Conservation (phyloP, 2,329 filamentous ascomycete genomes). For the Shiraia bambusicola region DNA sequence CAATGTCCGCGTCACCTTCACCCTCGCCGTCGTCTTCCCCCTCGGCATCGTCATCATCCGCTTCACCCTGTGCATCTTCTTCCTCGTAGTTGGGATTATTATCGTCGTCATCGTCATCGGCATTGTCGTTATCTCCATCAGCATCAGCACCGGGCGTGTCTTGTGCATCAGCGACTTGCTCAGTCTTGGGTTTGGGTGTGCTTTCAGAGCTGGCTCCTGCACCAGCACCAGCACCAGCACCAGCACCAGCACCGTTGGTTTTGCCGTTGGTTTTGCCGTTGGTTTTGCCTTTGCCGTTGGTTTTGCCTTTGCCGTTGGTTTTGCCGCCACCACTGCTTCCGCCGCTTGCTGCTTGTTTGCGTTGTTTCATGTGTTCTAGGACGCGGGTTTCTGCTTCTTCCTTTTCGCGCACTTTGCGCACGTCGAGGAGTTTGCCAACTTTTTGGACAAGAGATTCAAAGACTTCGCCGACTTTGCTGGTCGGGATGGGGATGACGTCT, state of each 20-base stretch:
- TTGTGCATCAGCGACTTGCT: conserved; percentile 22
- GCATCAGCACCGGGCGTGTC: conserved; percentile 35
- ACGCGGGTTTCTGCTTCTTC: conserved; percentile 63
- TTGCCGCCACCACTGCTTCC: conserved; percentile 13
- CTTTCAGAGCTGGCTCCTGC: conserved; percentile 19
- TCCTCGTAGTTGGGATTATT: conserved; percentile 16
- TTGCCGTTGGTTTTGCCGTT: too few relatives aligned
- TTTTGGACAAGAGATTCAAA: conserved; percentile 71
- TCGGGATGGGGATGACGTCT: conserved; percentile 71
- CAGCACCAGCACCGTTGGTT: too few relatives aligned
- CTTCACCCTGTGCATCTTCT: conserved; percentile 39
- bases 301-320: too few relatives aligned
- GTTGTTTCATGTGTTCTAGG: conserved; percentile 42
- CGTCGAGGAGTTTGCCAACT: conserved; percentile 69
- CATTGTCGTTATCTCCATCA: conserved; percentile 18
- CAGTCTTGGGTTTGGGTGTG: conserved; percentile 14
- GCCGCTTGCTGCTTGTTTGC: conserved; percentile 4
- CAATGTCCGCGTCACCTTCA: conserved; percentile 22
- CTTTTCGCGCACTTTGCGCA: conserved; percentile 74
- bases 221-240: conserved; percentile 30
- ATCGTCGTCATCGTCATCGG: conserved; percentile 19
- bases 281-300: too few relatives aligned
- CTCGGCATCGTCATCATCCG: conserved; percentile 18
- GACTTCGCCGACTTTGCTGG: conserved; percentile 66
- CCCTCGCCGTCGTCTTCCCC: conserved; percentile 46